phyloP scores from a whole-genome alignment of 1,284 basidiomycete genomes.

The Clitocybe nebularis region DNA sequence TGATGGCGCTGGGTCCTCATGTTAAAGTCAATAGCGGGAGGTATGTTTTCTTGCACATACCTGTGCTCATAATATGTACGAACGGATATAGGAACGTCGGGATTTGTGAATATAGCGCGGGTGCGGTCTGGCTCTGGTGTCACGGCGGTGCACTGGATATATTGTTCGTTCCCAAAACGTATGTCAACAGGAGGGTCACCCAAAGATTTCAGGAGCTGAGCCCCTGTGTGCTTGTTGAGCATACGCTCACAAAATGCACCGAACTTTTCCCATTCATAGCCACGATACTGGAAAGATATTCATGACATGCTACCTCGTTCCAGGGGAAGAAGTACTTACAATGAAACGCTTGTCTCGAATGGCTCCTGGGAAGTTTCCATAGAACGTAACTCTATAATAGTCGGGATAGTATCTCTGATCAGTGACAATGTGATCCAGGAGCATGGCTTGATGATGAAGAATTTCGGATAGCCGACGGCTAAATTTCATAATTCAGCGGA shows the following conservation, averaged over 20 bases:
- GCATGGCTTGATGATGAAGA: conserved; percentile 76
- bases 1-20: conserved; percentile 56
- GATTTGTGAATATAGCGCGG: conserved; percentile 79
- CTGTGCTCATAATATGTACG: conserved; percentile 87
- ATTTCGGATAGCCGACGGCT: conserved; percentile 83
- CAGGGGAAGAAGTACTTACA: conserved; percentile 38
- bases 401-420: conserved; percentile 84
- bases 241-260: conserved; percentile 88
- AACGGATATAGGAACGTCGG: conserved; percentile 79
- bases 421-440: conserved; percentile 80
- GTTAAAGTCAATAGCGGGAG: conserved; percentile 5
- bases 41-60: conserved; percentile 30
- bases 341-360: conserved; percentile 86
- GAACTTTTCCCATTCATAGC: conserved; percentile 88
- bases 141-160: conserved; percentile 86
- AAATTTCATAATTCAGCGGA: conserved; percentile 9
- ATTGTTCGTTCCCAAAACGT: conserved; percentile 77
- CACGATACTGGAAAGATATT: conserved; percentile 64
- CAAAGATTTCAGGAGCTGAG: conserved; percentile 73
- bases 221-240: conserved; percentile 88
- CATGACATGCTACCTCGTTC: background rate
- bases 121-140: conserved; percentile 81
- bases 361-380: conserved; percentile 84
- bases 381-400: conserved; percentile 93
- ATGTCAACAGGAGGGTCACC: conserved; percentile 81